Percentiles rank a stretch among this genome's conserved stretches.
phyloP scores from a whole-genome alignment of 1,139 yeast genomes.

The Yamadazyma sp. region DNA sequence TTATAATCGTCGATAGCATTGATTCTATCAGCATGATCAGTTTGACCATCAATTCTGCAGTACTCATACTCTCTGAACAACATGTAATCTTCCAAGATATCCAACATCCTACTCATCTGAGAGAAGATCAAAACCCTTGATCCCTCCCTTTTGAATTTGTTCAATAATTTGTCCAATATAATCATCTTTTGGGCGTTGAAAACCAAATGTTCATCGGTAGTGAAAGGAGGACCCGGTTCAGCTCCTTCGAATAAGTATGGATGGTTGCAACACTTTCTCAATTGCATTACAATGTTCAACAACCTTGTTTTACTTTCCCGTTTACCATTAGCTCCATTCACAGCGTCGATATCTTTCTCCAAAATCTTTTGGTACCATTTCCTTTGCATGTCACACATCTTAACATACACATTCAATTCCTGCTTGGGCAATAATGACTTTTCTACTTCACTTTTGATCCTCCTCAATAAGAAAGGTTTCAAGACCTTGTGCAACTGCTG shows the following conservation, averaged over 20 bases:
- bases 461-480: slow-evolving; percentile 70
- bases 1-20: slow-evolving; percentile 77
- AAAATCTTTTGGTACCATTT: slow-evolving; percentile 73
- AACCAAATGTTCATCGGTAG: slow-evolving; percentile 79
- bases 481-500: slow-evolving; percentile 88
- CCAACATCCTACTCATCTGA: slow-evolving; percentile 80
- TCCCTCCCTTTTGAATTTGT: slow-evolving; percentile 63
- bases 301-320: slow-evolving; percentile 74
- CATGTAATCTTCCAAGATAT: slow-evolving; percentile 77
- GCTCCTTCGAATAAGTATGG: slow-evolving; percentile 85
- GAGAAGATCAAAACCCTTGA: slow-evolving; percentile 76
- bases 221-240: slow-evolving; percentile 84
- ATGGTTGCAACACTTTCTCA: slow-evolving; percentile 81
- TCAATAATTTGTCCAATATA: slow-evolving; percentile 65
- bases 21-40: slow-evolving; percentile 75
- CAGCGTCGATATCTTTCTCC: slow-evolving; percentile 82
- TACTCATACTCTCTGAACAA: slow-evolving; percentile 65
- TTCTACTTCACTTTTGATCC: slow-evolving; percentile 79
- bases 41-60: slow-evolving; percentile 80
- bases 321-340: slow-evolving; percentile 75
- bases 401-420: slow-evolving; percentile 69
- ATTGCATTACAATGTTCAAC: slow-evolving; percentile 78
- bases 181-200: slow-evolving; percentile 72
- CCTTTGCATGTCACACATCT: slow-evolving; percentile 75
- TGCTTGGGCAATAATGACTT: slow-evolving; percentile 73